A percentile compares a stretch with the other conserved stretches of the same genome.
phyloP scores from a whole-genome alignment of 2,329 filamentous ascomycete species.

The Cryphonectria parasitica region DNA sequence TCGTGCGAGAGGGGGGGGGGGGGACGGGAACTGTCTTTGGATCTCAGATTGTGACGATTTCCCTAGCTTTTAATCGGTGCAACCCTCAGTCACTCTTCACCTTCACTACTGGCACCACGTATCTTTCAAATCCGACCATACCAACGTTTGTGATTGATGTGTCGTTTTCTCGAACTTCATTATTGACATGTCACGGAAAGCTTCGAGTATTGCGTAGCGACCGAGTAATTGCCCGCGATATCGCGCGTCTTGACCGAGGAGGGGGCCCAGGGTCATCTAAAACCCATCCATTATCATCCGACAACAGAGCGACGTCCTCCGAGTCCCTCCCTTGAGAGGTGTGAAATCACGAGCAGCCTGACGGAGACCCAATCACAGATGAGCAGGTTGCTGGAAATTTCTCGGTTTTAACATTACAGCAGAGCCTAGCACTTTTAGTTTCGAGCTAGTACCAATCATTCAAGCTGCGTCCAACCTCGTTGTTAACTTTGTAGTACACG shows the following conservation, averaged over 20 bases:
- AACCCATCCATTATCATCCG: not conserved
- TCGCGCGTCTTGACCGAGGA: not conserved
- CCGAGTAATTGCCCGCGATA: not conserved
- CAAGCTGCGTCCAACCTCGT: not conserved
- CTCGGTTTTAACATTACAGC: not conserved
- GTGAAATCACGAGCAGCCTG: not conserved
- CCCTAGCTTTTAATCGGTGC: not conserved
- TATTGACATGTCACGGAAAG: not conserved
- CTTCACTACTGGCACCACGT: not conserved
- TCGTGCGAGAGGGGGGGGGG: too few species aligned
- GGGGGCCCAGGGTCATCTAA: not conserved
- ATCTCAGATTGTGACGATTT: not conserved
- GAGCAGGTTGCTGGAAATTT: not conserved
- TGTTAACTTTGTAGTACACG: not conserved
- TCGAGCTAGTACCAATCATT: not conserved
- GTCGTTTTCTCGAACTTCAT: not conserved
- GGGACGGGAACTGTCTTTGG: too few species aligned
- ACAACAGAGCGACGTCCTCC: not conserved
- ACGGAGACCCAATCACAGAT: not conserved
- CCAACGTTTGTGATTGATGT: not conserved
- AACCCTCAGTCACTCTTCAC: too few species aligned
- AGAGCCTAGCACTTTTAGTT: not conserved
- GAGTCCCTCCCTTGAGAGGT: not conserved
- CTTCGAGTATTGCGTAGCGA: not conserved
- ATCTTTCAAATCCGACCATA: not conserved